Percentiles rank a stretch among this genome's conserved stretches.
Evolutionary conservation across 2,329 filamentous ascomycete genomes (phyloP).

Genomic region (Fusarium poae): DNA sequence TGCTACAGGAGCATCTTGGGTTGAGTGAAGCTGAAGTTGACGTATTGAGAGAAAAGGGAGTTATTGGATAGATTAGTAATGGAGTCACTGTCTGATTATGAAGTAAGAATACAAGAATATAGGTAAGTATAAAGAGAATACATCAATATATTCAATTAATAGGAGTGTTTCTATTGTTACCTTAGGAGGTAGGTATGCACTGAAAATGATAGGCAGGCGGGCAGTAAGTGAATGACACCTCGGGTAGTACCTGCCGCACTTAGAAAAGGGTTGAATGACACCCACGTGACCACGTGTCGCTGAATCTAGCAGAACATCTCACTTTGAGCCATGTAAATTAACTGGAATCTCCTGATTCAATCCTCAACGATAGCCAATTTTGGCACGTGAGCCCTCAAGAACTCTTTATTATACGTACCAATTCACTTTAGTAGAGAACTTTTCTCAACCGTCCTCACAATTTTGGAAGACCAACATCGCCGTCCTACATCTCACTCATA

Average conservation of each 20-base stretch:
- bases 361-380: slow-evolving; percentile 14
- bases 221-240: background rate
- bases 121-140: background rate
- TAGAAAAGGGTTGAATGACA: background rate
- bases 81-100: background rate
- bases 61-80: slow-evolving; percentile 65
- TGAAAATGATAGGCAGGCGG: slow-evolving; percentile 8
- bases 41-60: slow-evolving; percentile 73
- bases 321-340: slow-evolving; percentile 31
- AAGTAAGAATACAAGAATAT: background rate
- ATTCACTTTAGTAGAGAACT: background rate
- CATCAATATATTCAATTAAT: background rate
- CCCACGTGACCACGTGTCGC: slow-evolving; percentile 40
- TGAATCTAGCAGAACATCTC: slow-evolving; percentile 20
- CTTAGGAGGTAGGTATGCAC: background rate
- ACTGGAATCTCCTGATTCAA: slow-evolving; percentile 9
- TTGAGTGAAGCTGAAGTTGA: slow-evolving; percentile 70
- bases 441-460: background rate
- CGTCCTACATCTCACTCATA: slow-evolving; percentile 3
- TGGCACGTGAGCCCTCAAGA: slow-evolving; percentile 1
- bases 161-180: background rate
- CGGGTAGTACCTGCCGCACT: background rate
- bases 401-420: background rate
- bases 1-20: slow-evolving; percentile 74
- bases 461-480: background rate